A percentile compares a stretch with the other conserved stretches of the same genome.
Conservation (phyloP, 257 asterid species). For the Solanum clarkiae region DNA sequence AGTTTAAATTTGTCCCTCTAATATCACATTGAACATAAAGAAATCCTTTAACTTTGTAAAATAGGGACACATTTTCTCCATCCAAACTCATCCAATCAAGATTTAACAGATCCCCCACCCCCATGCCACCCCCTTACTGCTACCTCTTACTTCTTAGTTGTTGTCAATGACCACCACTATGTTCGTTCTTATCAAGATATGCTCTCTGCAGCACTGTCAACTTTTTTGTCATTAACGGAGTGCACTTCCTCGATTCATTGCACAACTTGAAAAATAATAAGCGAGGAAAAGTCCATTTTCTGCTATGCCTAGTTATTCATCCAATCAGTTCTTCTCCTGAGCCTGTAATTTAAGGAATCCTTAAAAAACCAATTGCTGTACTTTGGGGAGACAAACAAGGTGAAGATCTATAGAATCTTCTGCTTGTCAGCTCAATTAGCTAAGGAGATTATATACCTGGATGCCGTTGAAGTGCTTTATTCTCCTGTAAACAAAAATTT, state of each 20-base stretch:
- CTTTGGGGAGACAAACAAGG: background rate
- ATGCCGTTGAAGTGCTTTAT: conserved; percentile 49
- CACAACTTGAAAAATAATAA: background rate
- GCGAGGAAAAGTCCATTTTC: background rate
- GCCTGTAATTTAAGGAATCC: background rate
- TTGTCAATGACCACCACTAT: background rate
- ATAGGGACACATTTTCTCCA: background rate
- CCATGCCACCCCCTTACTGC: background rate
- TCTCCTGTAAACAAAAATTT: conserved; percentile 20
- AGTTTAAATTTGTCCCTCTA: background rate
- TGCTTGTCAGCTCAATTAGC: background rate
- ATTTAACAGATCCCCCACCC: background rate
- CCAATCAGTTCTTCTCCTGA: background rate
- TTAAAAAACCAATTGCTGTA: background rate
- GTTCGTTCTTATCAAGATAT: background rate
- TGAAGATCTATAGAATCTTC: background rate
- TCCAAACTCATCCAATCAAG: background rate
- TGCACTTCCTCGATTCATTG: background rate
- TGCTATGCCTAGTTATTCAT: conserved; percentile 7
- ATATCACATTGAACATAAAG: background rate
- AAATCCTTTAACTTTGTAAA: background rate
- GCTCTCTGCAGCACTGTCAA: background rate
- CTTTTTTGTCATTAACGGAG: background rate
- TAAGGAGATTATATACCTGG: conserved; percentile 41
- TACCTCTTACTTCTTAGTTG: background rate